Evolutionary conservation across 139 green algal species (phyloP), one percentile per base, ranked within the genome.

Genomic region (Tetratostichococcus sp.): DNA sequence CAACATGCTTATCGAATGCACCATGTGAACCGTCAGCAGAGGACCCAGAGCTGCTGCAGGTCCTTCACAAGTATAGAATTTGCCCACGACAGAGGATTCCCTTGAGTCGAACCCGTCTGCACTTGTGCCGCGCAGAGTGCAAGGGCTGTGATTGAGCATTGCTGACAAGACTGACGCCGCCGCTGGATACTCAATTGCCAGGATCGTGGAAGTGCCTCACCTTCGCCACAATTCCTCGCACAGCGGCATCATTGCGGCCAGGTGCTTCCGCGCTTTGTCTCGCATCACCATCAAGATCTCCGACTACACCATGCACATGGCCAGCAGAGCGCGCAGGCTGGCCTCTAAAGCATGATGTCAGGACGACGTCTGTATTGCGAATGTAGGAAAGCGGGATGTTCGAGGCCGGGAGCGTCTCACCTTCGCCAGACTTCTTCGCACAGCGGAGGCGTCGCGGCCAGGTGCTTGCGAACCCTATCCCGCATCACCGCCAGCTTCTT

Each of bases 381-480:
- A 4, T 1, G 14, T 30, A 19, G 11, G 8, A 59, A 57, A n/a
- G n/a, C n/a, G n/a, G n/a, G n/a, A n/a, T n/a, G n/a, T n/a, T n/a
- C n/a, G n/a, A n/a, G n/a, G n/a, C n/a, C n/a, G n/a, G n/a, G n/a
- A n/a, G 25, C 23, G 50, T 74, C 50, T 14, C 79, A 83, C 39
- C 59, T 73, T 28, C 58, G 32, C 83, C 83, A 88, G 30, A 88
- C 80, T 22, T 71, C 59, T 0, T 67, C 80, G 30, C 79, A 70
- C 3, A 88, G 70, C 32, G 82, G 81, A 23, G 70, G 72, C 35
- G 58, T 83, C 62, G 50, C 50, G 31, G 74, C 77, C 67, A 88
- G 70, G 70, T 88, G 83, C 81, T 88, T 88, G 32, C 69, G 34
- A 2, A 85, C 72, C 57, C 81, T 72, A 43, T 35, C 58, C 19